These are phyloP conservation scores for Russula olivacea DNA, from an alignment of 768 basidiomycete species.

Conservation along the genomic window DNA sequence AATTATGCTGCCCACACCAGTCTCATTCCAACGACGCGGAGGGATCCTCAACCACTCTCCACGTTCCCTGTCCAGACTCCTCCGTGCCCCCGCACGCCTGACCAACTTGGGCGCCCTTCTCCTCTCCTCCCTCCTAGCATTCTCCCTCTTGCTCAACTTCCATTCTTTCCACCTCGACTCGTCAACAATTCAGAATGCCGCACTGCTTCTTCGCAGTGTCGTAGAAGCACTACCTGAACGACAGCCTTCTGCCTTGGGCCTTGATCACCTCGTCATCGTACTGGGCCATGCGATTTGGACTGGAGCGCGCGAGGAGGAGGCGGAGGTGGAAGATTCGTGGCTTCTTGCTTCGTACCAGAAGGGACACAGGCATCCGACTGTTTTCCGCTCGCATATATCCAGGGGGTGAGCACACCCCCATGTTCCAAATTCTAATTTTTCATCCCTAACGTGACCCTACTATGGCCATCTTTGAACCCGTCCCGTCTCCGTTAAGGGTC, in stretches of 20 bases:
- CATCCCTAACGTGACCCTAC: neutral
- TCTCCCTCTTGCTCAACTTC: constrained; percentile 61
- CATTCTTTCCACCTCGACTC: constrained; percentile 34
- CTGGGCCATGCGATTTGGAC: constrained; percentile 92
- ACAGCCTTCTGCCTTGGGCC: constrained; percentile 25
- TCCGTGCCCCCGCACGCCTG: constrained; percentile 61
- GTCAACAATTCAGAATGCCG: constrained; percentile 1
- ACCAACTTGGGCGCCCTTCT: constrained; percentile 69
- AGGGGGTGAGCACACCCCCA: constrained; percentile 48
- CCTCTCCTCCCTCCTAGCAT: constrained; percentile 37
- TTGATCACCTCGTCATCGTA: constrained; percentile 77
- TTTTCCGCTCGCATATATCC: constrained; percentile 75
- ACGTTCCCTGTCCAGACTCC: constrained; percentile 23
- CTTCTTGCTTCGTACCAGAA: constrained; percentile 75
- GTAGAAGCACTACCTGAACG: constrained; percentile 1
- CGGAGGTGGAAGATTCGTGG: constrained; percentile 67
- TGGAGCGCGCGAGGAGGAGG: constrained; percentile 49
- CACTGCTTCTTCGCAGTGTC: constrained; percentile 14
- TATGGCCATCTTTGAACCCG: too few relatives aligned
- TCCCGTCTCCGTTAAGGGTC: too few relatives aligned
- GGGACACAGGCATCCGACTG: constrained; percentile 57
- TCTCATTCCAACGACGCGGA: constrained; percentile 12
- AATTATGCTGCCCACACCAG: constrained; percentile 15
- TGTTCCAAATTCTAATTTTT: neutral
- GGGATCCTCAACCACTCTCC: neutral